Evolutionary conservation across 2,329 filamentous ascomycete species (phyloP), one percentile per base, ranked within the genome.

Genomic region (Hymenoscyphus infarciens): DNA sequence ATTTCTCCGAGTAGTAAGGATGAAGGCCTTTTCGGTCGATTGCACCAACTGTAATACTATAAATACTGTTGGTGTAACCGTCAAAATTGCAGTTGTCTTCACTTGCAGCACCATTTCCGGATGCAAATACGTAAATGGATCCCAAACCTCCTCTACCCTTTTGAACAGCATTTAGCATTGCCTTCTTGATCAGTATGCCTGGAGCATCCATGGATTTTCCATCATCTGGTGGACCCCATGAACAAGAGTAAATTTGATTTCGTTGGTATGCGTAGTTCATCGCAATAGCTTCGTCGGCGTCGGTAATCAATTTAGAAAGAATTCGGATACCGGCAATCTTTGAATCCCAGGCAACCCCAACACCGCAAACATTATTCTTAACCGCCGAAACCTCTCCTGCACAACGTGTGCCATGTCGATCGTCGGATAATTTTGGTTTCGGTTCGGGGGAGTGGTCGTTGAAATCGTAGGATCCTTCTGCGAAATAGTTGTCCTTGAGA

Each of bases 81-180:
- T 99, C 95, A 75, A 99, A 99, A 75, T 99, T 99, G 83, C 95
- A 99, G 77, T 99, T 98, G 75, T 99, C 95, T 56, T 91, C 93
- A 67, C 81, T 86, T 3, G 82, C 81, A 10, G 94, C 96, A 63
- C 95, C 95, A 73, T 99, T 99, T 63, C 95, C 95, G 68, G 94
- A 93, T 53, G 95, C 95, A 76, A 99, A 99, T 61, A 99, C 95
- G 72, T 92, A 99, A 68, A 99, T 90, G 31, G 92, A 96, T 8
- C 95, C 95, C 60, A 88, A 86, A 2, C 92, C 91, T 57, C 80
- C 82, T 59, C 95, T 89, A 52, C 95, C 95, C 63, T 96, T 87
- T 74, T 98, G 93, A 11, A 97, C 83, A 38, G 91, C 94, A 70
- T 95, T 95, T 58, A 97, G 81, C 87, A 99, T 97, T 31, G 95